Conservation (phyloP, 352 stramenopile genomes). For the Globisporangium sylvaticum region DNA sequence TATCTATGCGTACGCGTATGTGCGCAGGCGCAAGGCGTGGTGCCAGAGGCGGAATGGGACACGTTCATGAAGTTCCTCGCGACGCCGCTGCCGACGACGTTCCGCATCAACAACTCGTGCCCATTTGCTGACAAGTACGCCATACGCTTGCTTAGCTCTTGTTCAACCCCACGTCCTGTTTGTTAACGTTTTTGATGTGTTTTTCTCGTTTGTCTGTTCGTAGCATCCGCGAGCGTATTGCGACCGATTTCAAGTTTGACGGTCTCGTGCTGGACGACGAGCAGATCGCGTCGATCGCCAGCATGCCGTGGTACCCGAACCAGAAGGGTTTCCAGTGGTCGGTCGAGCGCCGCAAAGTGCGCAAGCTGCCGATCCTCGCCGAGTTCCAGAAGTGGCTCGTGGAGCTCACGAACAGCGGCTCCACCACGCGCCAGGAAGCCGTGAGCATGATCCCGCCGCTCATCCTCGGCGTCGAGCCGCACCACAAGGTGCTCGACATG, state of each 20-base stretch:
- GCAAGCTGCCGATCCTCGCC: constrained; percentile 89
- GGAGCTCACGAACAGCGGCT: constrained; percentile 90
- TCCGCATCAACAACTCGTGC: constrained; percentile 92
- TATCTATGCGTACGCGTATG: not conserved
- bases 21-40: constrained; percentile 69
- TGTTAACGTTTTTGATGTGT: not conserved
- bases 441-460: constrained; percentile 99
- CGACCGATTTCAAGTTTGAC: constrained; percentile 84
- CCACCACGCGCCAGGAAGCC: constrained; percentile 97
- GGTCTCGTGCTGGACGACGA: constrained; percentile 77
- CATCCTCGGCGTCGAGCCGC: constrained; percentile 91
- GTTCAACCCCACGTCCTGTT: not conserved
- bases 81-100: constrained; percentile 89
- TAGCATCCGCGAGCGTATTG: constrained; percentile 84
- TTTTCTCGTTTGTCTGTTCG: constrained; percentile 9
- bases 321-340: constrained; percentile 88
- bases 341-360: constrained; percentile 85
- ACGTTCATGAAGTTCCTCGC: constrained; percentile 88
- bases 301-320: constrained; percentile 90
- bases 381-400: constrained; percentile 97
- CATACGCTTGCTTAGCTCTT: not conserved
- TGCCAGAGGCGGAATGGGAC: constrained; percentile 83
- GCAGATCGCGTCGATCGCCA: constrained; percentile 71
- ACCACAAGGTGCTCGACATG: constrained; percentile 96
- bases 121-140: constrained; percentile 74